A percentile compares a stretch with the other conserved stretches of the same genome.
These are phyloP conservation scores for Emiliania huxleyi DNA, from an alignment of 78 protist genomes.

Conservation along the genomic window DNA sequence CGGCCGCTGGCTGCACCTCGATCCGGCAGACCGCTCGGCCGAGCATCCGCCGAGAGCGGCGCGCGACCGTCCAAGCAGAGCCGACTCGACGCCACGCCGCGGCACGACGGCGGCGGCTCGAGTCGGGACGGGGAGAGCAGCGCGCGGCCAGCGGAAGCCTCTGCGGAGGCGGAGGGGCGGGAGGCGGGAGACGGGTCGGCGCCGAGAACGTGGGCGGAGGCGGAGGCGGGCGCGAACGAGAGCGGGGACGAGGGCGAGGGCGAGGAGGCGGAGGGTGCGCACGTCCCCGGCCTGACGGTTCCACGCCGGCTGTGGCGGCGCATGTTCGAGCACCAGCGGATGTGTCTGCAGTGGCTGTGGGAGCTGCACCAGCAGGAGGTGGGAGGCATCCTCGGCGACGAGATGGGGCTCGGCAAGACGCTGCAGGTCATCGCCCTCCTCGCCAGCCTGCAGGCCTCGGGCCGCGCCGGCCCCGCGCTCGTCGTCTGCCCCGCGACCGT, in stretches of 20 bases:
- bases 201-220: neutral
- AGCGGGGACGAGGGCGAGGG: neutral
- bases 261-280: no score
- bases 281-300: neutral
- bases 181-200: no score
- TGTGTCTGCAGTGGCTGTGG: slow-evolving; percentile 88
- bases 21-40: neutral
- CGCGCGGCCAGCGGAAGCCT: neutral
- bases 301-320: neutral
- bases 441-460: slow-evolving; percentile 53
- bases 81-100: neutral
- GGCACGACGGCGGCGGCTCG: neutral
- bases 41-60: neutral
- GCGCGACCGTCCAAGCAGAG: neutral
- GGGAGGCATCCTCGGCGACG: slow-evolving; percentile 97
- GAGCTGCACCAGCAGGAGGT: slow-evolving; percentile 80
- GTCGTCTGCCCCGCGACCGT: slow-evolving; percentile 90
- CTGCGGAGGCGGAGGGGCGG: neutral
- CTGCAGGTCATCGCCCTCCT: slow-evolving; percentile 80
- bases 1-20: neutral
- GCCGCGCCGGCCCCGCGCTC: slow-evolving; percentile 57
- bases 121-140: neutral
- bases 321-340: slow-evolving; percentile 33
- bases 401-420: slow-evolving; percentile 95
- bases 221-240: no score